A percentile compares a stretch with the other conserved stretches of the same genome.
phyloP scores from a whole-genome alignment of 2,329 filamentous ascomycete species.

The Pleomassaria siparia region DNA sequence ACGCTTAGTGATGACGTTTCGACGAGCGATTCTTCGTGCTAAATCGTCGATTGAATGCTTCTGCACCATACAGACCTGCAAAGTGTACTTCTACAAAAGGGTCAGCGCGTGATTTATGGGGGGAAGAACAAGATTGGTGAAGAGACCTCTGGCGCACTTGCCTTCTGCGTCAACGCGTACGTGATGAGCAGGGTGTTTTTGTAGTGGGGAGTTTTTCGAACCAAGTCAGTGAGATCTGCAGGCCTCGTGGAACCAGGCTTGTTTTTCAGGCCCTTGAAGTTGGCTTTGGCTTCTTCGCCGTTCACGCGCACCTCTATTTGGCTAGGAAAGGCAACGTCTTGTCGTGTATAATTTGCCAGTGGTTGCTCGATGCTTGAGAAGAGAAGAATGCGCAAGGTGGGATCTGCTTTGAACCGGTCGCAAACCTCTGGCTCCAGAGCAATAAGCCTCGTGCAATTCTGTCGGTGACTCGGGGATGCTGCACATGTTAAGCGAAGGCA shows the following conservation, averaged over 20 bases:
- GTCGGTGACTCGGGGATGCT: constrained; percentile 62
- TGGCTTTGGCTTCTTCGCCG: constrained; percentile 83
- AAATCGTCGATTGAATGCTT: constrained; percentile 71
- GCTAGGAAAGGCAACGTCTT: constrained; percentile 84
- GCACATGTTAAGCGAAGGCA: constrained; percentile 7
- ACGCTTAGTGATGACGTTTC: constrained; percentile 75
- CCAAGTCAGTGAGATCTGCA: constrained; percentile 79
- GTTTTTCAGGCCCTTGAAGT: constrained; percentile 91
- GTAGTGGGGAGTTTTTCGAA: constrained; percentile 72
- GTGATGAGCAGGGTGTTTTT: constrained; percentile 80
- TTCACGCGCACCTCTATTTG: constrained; percentile 94
- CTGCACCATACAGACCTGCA: constrained; percentile 75
- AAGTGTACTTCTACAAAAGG: constrained; percentile 43
- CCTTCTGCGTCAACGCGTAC: constrained; percentile 90
- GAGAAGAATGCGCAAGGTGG: constrained; percentile 72
- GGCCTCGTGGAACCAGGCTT: constrained; percentile 93
- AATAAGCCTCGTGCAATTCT: constrained; percentile 62
- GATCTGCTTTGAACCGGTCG: constrained; percentile 60
- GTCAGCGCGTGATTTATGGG: constrained; percentile 18
- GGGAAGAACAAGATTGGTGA: not conserved
- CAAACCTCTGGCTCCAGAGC: constrained; percentile 57
- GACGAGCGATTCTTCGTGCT: constrained; percentile 64
- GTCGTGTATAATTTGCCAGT: constrained; percentile 31
- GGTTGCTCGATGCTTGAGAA: constrained; percentile 71
- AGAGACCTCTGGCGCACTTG: constrained; percentile 46